Conservation (phyloP, 2,329 filamentous ascomycete species). For the Stemphylium lycopersici region DNA sequence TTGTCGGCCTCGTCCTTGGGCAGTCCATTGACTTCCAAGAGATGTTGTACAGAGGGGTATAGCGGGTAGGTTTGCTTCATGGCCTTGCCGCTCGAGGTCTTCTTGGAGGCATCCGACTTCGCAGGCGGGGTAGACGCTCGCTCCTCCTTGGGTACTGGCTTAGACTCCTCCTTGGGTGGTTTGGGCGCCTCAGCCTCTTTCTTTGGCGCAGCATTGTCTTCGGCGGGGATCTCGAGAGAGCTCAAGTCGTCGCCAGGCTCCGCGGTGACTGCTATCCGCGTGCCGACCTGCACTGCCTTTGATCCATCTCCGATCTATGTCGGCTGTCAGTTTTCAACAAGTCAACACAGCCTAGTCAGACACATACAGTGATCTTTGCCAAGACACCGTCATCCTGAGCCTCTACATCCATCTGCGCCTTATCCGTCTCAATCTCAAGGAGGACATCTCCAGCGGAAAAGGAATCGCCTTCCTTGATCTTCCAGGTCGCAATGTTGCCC, state of each 20-base stretch:
- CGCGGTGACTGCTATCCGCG: conserved; percentile 81
- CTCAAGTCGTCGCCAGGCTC: conserved; percentile 81
- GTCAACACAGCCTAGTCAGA: neutral
- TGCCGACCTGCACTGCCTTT: conserved; percentile 79
- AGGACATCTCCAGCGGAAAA: conserved; percentile 85
- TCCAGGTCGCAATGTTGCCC: conserved; percentile 85
- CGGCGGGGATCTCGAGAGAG: conserved; percentile 75
- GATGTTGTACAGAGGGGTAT: conserved; percentile 80
- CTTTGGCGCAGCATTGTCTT: conserved; percentile 59
- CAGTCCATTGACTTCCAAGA: conserved; percentile 80
- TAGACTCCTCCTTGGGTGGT: conserved; percentile 37
- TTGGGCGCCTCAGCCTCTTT: conserved; percentile 43
- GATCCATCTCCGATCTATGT: conserved; percentile 67
- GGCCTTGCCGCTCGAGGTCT: conserved; percentile 52
- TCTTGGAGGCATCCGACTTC: conserved; percentile 42
- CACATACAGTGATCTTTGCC: conserved; percentile 73
- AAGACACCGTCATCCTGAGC: conserved; percentile 87
- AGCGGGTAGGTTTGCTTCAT: conserved; percentile 74
- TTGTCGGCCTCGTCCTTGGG: conserved; percentile 75
- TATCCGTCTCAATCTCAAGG: conserved; percentile 92
- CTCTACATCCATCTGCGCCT: conserved; percentile 94
- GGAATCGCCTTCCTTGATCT: conserved; percentile 83
- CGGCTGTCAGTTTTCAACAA: conserved; percentile 11
- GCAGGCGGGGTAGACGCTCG: conserved; percentile 40
- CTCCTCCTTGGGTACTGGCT: conserved; percentile 42